Percentiles rank a stretch among this genome's conserved stretches.
These are phyloP conservation scores for Aspergillus transmontanensis DNA, from an alignment of 2,329 filamentous ascomycete genomes.

Conservation along the genomic window DNA sequence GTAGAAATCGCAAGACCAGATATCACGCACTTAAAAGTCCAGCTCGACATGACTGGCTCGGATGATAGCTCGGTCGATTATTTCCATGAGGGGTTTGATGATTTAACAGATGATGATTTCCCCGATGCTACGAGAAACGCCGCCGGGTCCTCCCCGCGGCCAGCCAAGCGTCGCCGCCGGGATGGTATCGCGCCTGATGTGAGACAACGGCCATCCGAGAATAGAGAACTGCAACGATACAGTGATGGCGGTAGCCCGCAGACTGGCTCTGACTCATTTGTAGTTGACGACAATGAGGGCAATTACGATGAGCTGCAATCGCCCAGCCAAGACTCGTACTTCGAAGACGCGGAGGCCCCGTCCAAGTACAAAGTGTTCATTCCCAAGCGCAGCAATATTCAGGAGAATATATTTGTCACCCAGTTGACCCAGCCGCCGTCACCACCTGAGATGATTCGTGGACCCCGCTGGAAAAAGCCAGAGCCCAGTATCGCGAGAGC, in stretches of 20 bases:
- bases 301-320: conserved; percentile 23
- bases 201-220: conserved; percentile 1
- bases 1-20: conserved; percentile 1
- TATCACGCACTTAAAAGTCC: background rate
- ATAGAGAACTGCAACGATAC: conserved; percentile 1
- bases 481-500: conserved; percentile 27
- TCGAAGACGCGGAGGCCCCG: conserved; percentile 23
- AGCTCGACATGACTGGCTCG: conserved; percentile 31
- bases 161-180: conserved; percentile 39
- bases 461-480: conserved; percentile 54
- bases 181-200: conserved; percentile 8
- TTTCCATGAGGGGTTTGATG: conserved; percentile 31
- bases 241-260: conserved; percentile 12
- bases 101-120: conserved; percentile 30
- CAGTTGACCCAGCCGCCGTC: conserved; percentile 52
- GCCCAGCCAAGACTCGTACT: conserved; percentile 14
- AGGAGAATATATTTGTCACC: conserved; percentile 50
- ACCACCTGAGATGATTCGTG: conserved; percentile 55
- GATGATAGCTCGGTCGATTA: conserved; percentile 33
- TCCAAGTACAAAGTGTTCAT: conserved; percentile 46
- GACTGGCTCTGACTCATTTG: conserved; percentile 24
- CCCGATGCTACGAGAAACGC: conserved; percentile 14
- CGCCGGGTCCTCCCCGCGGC: conserved; percentile 23
- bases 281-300: conserved; percentile 20
- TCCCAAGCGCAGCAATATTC: conserved; percentile 41